Conservation (phyloP, 2,329 filamentous ascomycete species). For the Lachnum nothofagi region DNA sequence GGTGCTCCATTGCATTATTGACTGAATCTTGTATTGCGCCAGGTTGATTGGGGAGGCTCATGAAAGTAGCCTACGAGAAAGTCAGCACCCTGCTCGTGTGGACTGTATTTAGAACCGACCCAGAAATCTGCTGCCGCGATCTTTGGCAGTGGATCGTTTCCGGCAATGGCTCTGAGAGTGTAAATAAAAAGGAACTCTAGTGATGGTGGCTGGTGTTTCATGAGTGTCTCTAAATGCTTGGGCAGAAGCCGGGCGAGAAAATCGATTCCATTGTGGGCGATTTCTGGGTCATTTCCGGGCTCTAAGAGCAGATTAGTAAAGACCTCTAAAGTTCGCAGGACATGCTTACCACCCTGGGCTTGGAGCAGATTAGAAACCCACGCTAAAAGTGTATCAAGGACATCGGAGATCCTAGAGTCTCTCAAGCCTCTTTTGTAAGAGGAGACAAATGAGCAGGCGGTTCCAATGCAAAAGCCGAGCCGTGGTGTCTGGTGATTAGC, state of each 20-base stretch:
- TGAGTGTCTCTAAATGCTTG: constrained; percentile 56
- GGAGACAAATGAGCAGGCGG: constrained; percentile 64
- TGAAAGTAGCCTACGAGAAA: constrained; percentile 45
- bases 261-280: constrained; percentile 69
- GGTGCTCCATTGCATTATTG: constrained; percentile 48
- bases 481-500: constrained; percentile 57
- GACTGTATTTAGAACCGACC: constrained; percentile 40
- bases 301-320: constrained; percentile 33
- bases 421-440: constrained; percentile 47
- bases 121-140: constrained; percentile 69
- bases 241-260: constrained; percentile 61
- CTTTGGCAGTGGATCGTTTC: constrained; percentile 71
- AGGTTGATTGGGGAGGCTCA: constrained; percentile 40
- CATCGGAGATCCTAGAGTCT: constrained; percentile 41
- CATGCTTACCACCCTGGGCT: constrained; percentile 54
- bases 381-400: constrained; percentile 49
- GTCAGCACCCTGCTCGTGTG: background rate
- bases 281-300: constrained; percentile 62
- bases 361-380: constrained; percentile 61
- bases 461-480: constrained; percentile 64
- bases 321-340: no score
- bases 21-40: constrained; percentile 37
- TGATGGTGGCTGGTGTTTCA: constrained; percentile 50
- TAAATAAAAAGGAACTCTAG: constrained; percentile 68
- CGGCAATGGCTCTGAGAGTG: constrained; percentile 62